Evolutionary conservation across 768 basidiomycete species (phyloP).

Genomic region (Phaffia australis): DNA sequence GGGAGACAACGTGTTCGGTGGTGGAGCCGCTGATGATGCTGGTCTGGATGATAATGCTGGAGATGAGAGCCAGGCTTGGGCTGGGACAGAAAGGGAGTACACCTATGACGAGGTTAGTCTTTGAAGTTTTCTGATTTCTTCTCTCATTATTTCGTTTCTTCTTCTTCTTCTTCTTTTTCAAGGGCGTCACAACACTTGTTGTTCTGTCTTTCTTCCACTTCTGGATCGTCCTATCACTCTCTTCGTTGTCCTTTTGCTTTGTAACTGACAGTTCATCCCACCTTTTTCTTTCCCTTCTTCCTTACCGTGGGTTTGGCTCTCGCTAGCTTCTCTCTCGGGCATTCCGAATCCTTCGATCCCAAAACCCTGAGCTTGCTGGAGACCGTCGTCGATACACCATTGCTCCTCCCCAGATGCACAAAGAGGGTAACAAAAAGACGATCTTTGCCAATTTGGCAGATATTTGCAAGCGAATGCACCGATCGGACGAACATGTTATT

Average conservation of each 20-base stretch:
- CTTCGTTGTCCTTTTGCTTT: background rate
- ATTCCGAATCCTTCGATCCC: constrained; percentile 78
- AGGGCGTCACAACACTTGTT: no score
- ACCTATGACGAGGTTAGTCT: constrained; percentile 77
- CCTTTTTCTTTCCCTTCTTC: background rate
- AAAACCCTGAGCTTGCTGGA: constrained; percentile 79
- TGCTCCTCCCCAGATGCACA: constrained; percentile 82
- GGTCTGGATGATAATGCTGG: constrained; percentile 31
- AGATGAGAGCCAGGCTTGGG: constrained; percentile 47
- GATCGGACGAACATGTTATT: constrained; percentile 94
- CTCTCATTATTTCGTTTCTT: background rate
- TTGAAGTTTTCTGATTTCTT: background rate
- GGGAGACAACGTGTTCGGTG: constrained; percentile 71
- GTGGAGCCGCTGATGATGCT: constrained; percentile 41
- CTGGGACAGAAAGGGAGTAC: constrained; percentile 86
- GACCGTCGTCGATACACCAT: constrained; percentile 89
- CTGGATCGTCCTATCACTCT: background rate
- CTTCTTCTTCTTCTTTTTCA: background rate
- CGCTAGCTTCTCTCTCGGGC: constrained; percentile 83
- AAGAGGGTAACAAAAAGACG: constrained; percentile 95
- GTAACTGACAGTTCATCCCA: constrained; percentile 6
- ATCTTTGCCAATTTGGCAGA: constrained; percentile 94
- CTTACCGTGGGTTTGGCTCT: constrained; percentile 1
- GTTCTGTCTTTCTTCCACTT: no score
- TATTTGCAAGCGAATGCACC: constrained; percentile 97